These are phyloP conservation scores for Backusella liffmaniae DNA, from an alignment of 192 early-diverging fungal genomes.

Conservation along the genomic window DNA sequence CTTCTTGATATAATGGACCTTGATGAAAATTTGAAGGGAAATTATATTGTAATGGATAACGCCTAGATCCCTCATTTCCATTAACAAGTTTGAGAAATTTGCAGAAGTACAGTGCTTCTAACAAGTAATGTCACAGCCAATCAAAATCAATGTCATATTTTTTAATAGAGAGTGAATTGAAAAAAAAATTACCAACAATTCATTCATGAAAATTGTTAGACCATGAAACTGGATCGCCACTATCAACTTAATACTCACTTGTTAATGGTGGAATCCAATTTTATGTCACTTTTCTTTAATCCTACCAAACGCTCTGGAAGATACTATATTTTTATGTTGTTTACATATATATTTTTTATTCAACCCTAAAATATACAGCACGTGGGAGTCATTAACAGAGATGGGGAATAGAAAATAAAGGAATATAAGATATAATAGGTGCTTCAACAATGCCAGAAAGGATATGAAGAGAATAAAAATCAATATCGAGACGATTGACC, in stretches of 20 bases:
- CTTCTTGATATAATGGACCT: no score
- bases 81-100: no score
- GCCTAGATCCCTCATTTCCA: no score
- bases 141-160: no score
- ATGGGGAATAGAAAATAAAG: not conserved
- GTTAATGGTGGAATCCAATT: not conserved
- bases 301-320: conserved; percentile 7
- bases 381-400: not conserved
- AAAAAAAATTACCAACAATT: no score
- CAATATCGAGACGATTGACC: conserved; percentile 1
- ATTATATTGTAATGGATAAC: no score
- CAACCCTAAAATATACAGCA: not conserved
- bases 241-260: conserved; percentile 13
- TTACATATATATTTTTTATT: conserved; percentile 4
- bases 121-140: no score
- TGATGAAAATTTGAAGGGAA: no score
- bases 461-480: conserved; percentile 10
- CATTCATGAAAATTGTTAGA: not conserved
- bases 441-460: conserved; percentile 3
- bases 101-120: no score
- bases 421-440: not conserved
- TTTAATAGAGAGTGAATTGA: no score
- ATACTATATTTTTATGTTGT: conserved; percentile 10
- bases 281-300: conserved; percentile 15
- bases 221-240: conserved; percentile 1